A percentile compares a stretch with the other conserved stretches of the same genome.
Conservation (phyloP, 2,329 filamentous ascomycete species). For the Diaporthe helianthi region DNA sequence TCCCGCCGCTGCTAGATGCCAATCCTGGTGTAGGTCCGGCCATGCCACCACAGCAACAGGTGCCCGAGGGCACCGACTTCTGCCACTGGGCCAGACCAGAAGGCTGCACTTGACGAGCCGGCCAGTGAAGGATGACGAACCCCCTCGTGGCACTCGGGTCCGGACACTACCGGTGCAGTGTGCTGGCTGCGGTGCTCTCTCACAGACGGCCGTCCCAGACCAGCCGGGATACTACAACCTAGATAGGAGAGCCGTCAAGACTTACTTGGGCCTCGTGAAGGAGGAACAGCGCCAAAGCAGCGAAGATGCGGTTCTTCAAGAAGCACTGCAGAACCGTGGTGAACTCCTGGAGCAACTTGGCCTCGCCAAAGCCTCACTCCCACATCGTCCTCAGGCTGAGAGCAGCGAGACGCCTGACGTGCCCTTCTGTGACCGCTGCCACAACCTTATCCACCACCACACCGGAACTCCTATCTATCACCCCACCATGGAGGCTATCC, state of each 20-base stretch:
- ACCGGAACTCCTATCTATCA: slow-evolving; percentile 76
- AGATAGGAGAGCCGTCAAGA: slow-evolving; percentile 57
- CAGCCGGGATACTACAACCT: slow-evolving; percentile 66
- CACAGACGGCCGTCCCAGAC: slow-evolving; percentile 60
- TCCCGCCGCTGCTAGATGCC: slow-evolving; percentile 29
- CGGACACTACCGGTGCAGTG: slow-evolving; percentile 62
- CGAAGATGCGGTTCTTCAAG: slow-evolving; percentile 57
- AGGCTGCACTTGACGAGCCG: neutral
- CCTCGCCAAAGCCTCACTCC: slow-evolving; percentile 47
- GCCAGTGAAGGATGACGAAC: neutral
- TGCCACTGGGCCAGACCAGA: slow-evolving; percentile 22
- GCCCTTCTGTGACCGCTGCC: slow-evolving; percentile 87
- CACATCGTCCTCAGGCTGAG: neutral
- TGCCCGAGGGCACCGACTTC: neutral
- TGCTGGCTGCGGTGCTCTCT: slow-evolving; percentile 69
- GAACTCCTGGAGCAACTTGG: slow-evolving; percentile 54
- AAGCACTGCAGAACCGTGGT: slow-evolving; percentile 53
- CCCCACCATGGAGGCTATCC: slow-evolving; percentile 80
- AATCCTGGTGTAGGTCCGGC: slow-evolving; percentile 1
- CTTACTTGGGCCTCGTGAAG: slow-evolving; percentile 51
- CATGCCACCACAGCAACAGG: neutral
- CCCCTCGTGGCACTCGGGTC: neutral
- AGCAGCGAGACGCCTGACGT: slow-evolving; percentile 42
- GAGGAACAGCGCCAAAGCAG: slow-evolving; percentile 37
- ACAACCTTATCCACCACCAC: slow-evolving; percentile 79